A percentile compares a stretch with the other conserved stretches of the same genome.
Evolutionary conservation across 495 filamentous ascomycete species (phyloP).

Genomic region (Aspergillus asperescens): DNA sequence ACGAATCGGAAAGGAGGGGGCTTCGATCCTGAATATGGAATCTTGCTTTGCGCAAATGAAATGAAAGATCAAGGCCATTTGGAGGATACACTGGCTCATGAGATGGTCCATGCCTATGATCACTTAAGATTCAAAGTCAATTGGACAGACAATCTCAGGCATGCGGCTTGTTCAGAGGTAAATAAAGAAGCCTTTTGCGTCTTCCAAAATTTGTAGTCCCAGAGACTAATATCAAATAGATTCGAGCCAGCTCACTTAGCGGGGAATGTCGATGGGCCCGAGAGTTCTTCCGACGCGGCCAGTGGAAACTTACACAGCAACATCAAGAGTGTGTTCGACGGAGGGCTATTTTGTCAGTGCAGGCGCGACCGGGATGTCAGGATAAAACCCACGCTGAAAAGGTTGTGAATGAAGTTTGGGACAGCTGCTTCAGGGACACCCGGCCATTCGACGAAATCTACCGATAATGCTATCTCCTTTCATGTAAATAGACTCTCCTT

Average conservation of each 20-base stretch:
- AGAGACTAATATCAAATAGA: conserved; percentile 45
- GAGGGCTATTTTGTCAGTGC: conserved; percentile 71
- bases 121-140: conserved; percentile 87
- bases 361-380: conserved; percentile 68
- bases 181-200: conserved; percentile 6
- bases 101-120: conserved; percentile 97
- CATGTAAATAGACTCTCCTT: not conserved
- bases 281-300: conserved; percentile 74
- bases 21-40: conserved; percentile 77
- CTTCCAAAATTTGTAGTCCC: not conserved
- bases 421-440: conserved; percentile 91
- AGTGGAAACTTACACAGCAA: conserved; percentile 85
- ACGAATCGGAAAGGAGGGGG: conserved; percentile 64
- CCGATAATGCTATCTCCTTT: conserved; percentile 47
- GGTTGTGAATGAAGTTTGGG: conserved; percentile 94
- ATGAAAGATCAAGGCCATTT: conserved; percentile 66
- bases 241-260: conserved; percentile 83
- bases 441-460: conserved; percentile 96
- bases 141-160: conserved; percentile 68
- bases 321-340: conserved; percentile 87
- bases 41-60: conserved; percentile 85
- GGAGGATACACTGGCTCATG: conserved; percentile 93
- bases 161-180: conserved; percentile 95
- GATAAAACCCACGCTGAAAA: conserved; percentile 82
- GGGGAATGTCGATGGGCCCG: conserved; percentile 90